phyloP scores from a whole-genome alignment of 208 protist species.

The Leishmania major region DNA sequence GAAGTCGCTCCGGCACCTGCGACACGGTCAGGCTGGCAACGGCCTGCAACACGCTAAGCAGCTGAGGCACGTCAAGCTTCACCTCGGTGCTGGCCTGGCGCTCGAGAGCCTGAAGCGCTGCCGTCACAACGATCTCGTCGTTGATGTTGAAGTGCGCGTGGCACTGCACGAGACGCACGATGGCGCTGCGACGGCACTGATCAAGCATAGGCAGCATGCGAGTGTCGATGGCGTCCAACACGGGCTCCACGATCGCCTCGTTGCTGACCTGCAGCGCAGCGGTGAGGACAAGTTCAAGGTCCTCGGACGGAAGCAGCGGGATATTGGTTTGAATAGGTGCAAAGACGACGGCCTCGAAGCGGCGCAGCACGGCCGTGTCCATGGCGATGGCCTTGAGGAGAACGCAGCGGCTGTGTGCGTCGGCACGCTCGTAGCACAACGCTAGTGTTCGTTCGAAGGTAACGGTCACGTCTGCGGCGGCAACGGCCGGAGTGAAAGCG shows the following conservation, averaged over 20 bases:
- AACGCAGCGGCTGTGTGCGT: slow-evolving; percentile 85
- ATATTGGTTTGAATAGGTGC: slow-evolving; percentile 44
- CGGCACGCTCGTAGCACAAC: slow-evolving; percentile 42
- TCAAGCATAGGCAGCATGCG: slow-evolving; percentile 53
- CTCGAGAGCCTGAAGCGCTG: slow-evolving; percentile 47
- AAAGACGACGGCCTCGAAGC: slow-evolving; percentile 57
- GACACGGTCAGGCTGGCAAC: slow-evolving; percentile 40
- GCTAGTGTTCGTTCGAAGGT: slow-evolving; percentile 20
- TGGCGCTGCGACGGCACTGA: slow-evolving; percentile 74
- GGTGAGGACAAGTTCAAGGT: slow-evolving; percentile 76
- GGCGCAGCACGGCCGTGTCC: slow-evolving; percentile 39
- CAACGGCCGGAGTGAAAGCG: not conserved
- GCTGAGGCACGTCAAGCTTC: slow-evolving; percentile 61
- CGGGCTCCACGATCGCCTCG: slow-evolving; percentile 48
- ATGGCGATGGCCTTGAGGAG: slow-evolving; percentile 67
- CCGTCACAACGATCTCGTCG: slow-evolving; percentile 43
- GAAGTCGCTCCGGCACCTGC: slow-evolving; percentile 42
- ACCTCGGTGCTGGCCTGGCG: slow-evolving; percentile 58
- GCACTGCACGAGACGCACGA: slow-evolving; percentile 85
- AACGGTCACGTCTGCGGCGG: not conserved
- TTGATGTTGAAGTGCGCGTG: slow-evolving; percentile 65
- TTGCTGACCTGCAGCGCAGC: slow-evolving; percentile 48
- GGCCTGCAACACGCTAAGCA: slow-evolving; percentile 67
- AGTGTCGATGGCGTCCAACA: slow-evolving; percentile 79
- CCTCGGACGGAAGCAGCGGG: slow-evolving; percentile 65